Evolutionary conservation across 805 yeast genomes (phyloP).

Genomic region (Pichia scutulata): DNA sequence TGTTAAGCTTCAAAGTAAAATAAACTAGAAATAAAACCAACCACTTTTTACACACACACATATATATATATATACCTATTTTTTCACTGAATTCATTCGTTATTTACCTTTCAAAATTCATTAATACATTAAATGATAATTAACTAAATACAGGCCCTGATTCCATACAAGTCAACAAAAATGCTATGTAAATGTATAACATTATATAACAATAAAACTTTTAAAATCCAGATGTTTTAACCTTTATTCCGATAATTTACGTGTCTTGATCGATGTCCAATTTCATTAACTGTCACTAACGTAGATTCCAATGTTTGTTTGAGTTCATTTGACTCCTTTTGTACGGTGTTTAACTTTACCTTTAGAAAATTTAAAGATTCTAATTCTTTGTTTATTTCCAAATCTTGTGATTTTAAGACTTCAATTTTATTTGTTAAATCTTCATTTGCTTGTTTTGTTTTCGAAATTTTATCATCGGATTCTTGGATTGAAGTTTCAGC

Average conservation of each 20-base stretch:
- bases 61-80: neutral
- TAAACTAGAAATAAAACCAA: too few species aligned
- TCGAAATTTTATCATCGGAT: slow-evolving; percentile 28
- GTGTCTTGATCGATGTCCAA: slow-evolving; percentile 14
- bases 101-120: too few species aligned
- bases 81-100: neutral
- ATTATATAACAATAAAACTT: too few species aligned
- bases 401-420: slow-evolving; percentile 8
- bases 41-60: neutral
- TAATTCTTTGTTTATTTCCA: neutral
- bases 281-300: slow-evolving; percentile 25
- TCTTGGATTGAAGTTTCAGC: slow-evolving; percentile 44
- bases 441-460: slow-evolving; percentile 10
- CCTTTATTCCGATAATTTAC: slow-evolving; percentile 7
- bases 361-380: neutral
- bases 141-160: too few species aligned
- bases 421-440: slow-evolving; percentile 10
- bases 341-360: neutral
- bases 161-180: too few species aligned
- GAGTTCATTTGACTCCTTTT: neutral
- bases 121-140: too few species aligned
- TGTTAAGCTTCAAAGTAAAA: too few species aligned
- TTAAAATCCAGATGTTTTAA: neutral
- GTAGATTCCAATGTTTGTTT: slow-evolving; percentile 14
- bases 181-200: too few species aligned